Evolutionary conservation across 495 filamentous ascomycete genomes (phyloP).

Genomic region (Xylaria bambusicola): DNA sequence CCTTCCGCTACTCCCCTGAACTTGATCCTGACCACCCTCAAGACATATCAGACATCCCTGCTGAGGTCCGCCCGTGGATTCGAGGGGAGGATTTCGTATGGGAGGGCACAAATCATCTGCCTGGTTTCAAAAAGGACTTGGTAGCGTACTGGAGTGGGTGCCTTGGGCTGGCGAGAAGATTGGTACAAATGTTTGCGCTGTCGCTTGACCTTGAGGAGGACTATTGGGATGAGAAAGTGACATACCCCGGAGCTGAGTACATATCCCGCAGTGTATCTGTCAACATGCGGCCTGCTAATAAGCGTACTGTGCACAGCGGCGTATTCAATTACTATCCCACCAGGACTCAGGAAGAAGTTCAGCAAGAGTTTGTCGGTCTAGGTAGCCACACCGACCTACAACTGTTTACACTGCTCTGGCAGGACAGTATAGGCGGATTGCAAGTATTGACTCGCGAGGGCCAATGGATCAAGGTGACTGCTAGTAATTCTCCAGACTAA

Average conservation of each 20-base stretch:
- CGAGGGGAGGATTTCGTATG: slow-evolving; percentile 44
- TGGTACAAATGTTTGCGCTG: slow-evolving; percentile 53
- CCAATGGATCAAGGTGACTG: slow-evolving; percentile 53
- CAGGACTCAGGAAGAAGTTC: slow-evolving; percentile 36
- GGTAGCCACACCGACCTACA: slow-evolving; percentile 62
- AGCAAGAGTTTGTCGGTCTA: slow-evolving; percentile 45
- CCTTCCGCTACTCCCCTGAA: slow-evolving; percentile 46
- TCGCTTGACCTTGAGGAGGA: slow-evolving; percentile 50
- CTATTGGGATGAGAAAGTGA: slow-evolving; percentile 54
- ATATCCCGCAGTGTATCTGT: not conserved
- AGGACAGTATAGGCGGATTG: slow-evolving; percentile 55
- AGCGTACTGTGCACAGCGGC: not conserved
- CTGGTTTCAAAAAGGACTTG: slow-evolving; percentile 48
- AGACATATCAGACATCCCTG: slow-evolving; percentile 35
- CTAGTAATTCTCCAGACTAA: slow-evolving; percentile 1
- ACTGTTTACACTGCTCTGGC: slow-evolving; percentile 60
- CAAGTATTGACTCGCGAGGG: slow-evolving; percentile 54
- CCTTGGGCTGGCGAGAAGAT: slow-evolving; percentile 47
- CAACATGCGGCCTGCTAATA: not conserved
- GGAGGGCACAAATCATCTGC: slow-evolving; percentile 48
- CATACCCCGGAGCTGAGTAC: slow-evolving; percentile 49
- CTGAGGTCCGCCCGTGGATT: slow-evolving; percentile 41
- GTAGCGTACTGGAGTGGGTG: slow-evolving; percentile 51
- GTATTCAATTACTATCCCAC: slow-evolving; percentile 55
- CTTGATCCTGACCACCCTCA: slow-evolving; percentile 47